These are phyloP conservation scores for Vaccinium darrowii DNA, from an alignment of 148 eudicot genomes.

Conservation along the genomic window DNA sequence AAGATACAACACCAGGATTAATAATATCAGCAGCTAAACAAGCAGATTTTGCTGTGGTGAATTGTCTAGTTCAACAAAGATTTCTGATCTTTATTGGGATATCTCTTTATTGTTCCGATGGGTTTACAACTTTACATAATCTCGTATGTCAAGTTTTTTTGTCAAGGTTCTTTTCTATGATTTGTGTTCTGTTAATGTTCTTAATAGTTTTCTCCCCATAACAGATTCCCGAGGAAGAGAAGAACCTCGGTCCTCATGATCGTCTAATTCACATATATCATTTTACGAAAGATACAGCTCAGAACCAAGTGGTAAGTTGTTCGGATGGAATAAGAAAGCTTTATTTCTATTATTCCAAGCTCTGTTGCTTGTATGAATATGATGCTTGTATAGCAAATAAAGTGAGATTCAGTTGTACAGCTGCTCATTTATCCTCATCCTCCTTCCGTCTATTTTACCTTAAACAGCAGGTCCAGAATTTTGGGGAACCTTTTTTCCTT, in stretches of 20 bases:
- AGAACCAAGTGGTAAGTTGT: slow-evolving; percentile 69
- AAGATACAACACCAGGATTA: background rate
- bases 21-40: background rate
- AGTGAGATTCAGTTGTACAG: background rate
- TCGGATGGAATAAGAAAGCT: background rate
- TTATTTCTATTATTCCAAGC: background rate
- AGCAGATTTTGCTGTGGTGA: background rate
- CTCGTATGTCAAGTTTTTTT: background rate
- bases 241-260: slow-evolving; percentile 75
- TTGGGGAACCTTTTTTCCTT: slow-evolving; percentile 94
- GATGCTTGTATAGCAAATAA: background rate
- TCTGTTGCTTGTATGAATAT: background rate
- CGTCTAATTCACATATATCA: slow-evolving; percentile 94
- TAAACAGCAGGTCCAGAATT: slow-evolving; percentile 81
- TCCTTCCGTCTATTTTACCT: background rate
- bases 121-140: background rate
- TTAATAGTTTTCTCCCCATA: slow-evolving; percentile 5
- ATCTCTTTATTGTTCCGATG: slow-evolving; percentile 3
- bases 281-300: slow-evolving; percentile 82
- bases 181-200: background rate
- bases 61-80: background rate
- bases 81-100: background rate
- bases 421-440: background rate
- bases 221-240: slow-evolving; percentile 98
- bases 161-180: background rate